Percentiles rank a stretch among this genome's conserved stretches.
Evolutionary conservation across 2,329 filamentous ascomycete species (phyloP).

Genomic region (Dendrostoma leiphaemia): DNA sequence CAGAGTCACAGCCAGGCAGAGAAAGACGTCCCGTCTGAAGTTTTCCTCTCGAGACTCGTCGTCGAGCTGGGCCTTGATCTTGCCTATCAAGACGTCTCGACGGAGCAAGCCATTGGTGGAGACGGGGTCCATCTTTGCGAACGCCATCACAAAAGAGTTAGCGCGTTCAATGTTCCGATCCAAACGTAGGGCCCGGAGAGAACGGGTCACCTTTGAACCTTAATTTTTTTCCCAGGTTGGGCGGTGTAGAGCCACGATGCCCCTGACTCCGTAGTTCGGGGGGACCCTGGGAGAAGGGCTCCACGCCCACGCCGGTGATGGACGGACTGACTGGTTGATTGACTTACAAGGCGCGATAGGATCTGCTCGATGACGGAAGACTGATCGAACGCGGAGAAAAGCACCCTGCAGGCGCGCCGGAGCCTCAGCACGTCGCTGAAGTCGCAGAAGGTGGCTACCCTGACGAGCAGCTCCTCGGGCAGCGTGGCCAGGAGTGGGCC

Average conservation of each 20-base stretch:
- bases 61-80: conserved; percentile 17
- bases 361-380: conserved; percentile 8
- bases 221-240: too few relatives aligned
- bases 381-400: conserved; percentile 2
- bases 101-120: conserved; percentile 8
- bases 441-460: conserved; percentile 11
- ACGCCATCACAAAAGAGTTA: not conserved
- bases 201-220: too few relatives aligned
- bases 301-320: not conserved
- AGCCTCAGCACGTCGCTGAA: conserved; percentile 10
- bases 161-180: not conserved
- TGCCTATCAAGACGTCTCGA: conserved; percentile 12
- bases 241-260: not conserved
- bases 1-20: conserved; percentile 18
- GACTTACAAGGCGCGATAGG: conserved; percentile 12
- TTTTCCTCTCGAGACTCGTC: conserved; percentile 1
- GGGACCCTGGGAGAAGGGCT: too few relatives aligned
- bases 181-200: not conserved
- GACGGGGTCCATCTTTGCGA: conserved; percentile 15
- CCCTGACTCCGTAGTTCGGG: too few relatives aligned
- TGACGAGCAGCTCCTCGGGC: conserved; percentile 16
- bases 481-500: conserved; percentile 9
- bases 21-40: conserved; percentile 18
- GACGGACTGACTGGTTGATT: not conserved
- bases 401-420: conserved; percentile 7